A percentile compares a stretch with the other conserved stretches of the same genome.
These are phyloP conservation scores for Populus hybrid DNA, from an alignment of 441 rosid genomes.

Conservation along the genomic window DNA sequence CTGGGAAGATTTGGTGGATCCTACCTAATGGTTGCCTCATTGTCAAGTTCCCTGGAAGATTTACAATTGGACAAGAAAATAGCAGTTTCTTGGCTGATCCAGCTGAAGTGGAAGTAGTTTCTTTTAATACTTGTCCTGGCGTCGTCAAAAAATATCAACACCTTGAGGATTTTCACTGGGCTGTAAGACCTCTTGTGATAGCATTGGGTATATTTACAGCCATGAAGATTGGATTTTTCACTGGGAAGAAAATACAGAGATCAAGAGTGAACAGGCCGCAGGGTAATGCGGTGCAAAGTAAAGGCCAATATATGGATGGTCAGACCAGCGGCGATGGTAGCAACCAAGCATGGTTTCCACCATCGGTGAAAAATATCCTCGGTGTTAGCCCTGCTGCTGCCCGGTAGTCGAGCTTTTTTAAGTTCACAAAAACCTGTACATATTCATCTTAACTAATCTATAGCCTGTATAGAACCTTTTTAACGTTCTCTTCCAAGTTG, in stretches of 20 bases:
- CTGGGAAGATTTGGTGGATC: conserved; percentile 64
- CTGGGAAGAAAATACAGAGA: conserved; percentile 45
- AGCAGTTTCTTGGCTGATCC: conserved; percentile 73
- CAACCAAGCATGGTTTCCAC: conserved; percentile 56
- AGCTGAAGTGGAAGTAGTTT: conserved; percentile 69
- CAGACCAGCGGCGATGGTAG: conserved; percentile 15
- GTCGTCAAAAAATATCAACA: conserved; percentile 66
- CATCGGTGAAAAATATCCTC: conserved; percentile 45
- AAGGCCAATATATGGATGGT: conserved; percentile 34
- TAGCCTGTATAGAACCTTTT: conserved; percentile 8
- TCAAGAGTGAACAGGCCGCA: conserved; percentile 34
- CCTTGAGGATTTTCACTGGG: conserved; percentile 91
- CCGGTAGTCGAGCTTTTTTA: conserved; percentile 21
- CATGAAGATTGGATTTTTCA: conserved; percentile 55
- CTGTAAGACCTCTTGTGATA: conserved; percentile 71
- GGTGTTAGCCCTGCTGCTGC: conserved; percentile 22
- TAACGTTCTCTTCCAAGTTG: conserved; percentile 3
- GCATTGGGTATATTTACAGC: conserved; percentile 67
- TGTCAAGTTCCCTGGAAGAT: conserved; percentile 72
- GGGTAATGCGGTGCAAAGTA: conserved; percentile 26
- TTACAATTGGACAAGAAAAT: conserved; percentile 47
- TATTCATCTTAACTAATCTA: conserved; percentile 2
- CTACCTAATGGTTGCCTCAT: conserved; percentile 83
- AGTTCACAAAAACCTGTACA: not conserved
- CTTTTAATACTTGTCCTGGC: conserved; percentile 59